These are phyloP conservation scores for Suhomyces bribrorum DNA, from an alignment of 1,139 yeast genomes.

Conservation along the genomic window DNA sequence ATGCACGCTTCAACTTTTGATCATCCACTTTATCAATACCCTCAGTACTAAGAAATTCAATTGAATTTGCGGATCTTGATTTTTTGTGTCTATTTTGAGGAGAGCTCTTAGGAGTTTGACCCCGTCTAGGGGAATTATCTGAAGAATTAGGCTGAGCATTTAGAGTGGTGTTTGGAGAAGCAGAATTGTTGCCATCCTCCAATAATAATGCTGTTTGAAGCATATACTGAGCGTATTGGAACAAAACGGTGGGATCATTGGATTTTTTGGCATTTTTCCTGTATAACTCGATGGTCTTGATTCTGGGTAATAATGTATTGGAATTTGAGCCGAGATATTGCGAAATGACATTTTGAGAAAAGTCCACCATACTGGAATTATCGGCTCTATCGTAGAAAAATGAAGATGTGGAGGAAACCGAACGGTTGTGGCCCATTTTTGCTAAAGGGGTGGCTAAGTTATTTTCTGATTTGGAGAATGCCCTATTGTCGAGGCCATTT, in stretches of 20 bases:
- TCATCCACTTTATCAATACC: conserved; percentile 27
- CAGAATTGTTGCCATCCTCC: conserved; percentile 28
- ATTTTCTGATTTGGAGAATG: conserved; percentile 32
- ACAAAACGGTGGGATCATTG: conserved; percentile 80
- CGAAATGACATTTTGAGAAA: conserved; percentile 43
- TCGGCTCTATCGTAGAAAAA: conserved; percentile 39
- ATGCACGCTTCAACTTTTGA: conserved; percentile 43
- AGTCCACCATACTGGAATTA: conserved; percentile 39
- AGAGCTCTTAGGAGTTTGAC: conserved; percentile 16
- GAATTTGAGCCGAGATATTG: conserved; percentile 58
- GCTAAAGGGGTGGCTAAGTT: conserved; percentile 24
- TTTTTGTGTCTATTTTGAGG: conserved; percentile 18
- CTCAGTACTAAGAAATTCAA: conserved; percentile 22
- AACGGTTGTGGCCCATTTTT: conserved; percentile 34
- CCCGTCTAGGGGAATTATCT: conserved; percentile 30
- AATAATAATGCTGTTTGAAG: conserved; percentile 76
- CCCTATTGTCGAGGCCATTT: conserved; percentile 7
- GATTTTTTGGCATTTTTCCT: conserved; percentile 82
- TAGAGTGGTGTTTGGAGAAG: conserved; percentile 10
- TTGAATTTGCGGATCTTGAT: conserved; percentile 22
- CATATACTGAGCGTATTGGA: conserved; percentile 91
- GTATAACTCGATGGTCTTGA: conserved; percentile 85
- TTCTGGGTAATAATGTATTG: conserved; percentile 65
- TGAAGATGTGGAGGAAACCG: conserved; percentile 43
- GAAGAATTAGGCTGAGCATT: conserved; percentile 17